Evolutionary conservation across 2,329 filamentous ascomycete species (phyloP).

Genomic region (Aspergillus ustus): DNA sequence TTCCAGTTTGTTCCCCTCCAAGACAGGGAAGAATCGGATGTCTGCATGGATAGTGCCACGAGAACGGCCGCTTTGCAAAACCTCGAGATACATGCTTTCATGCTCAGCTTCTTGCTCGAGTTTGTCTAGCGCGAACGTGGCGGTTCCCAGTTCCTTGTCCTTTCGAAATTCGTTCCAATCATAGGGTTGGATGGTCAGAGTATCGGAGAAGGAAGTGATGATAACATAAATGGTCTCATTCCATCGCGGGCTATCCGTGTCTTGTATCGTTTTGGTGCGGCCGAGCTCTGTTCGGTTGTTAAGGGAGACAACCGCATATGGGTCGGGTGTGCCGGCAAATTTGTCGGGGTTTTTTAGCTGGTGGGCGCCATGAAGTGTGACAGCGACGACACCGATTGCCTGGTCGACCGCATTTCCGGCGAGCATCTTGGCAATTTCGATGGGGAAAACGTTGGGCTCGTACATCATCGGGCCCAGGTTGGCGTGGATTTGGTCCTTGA

Average conservation of each 20-base stretch:
- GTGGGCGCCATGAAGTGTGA: constrained; percentile 88
- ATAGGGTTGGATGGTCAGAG: constrained; percentile 80
- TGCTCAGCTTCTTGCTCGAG: constrained; percentile 76
- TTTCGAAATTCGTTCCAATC: constrained; percentile 97
- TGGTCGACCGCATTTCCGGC: constrained; percentile 92
- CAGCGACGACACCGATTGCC: constrained; percentile 88
- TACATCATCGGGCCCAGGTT: constrained; percentile 98
- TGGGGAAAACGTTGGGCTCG: constrained; percentile 93
- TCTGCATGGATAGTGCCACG: constrained; percentile 81
- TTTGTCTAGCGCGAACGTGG: constrained; percentile 82
- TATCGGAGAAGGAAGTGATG: constrained; percentile 86
- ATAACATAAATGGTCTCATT: constrained; percentile 97
- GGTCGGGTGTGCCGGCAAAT: constrained; percentile 88
- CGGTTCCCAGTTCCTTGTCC: constrained; percentile 89
- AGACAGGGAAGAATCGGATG: constrained; percentile 91
- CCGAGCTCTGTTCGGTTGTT: constrained; percentile 82
- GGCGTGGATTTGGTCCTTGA: constrained; percentile 93
- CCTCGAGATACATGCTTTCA: constrained; percentile 83
- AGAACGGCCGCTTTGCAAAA: constrained; percentile 80
- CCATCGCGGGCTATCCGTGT: constrained; percentile 88
- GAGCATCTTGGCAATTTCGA: constrained; percentile 98
- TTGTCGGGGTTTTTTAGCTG: constrained; percentile 95
- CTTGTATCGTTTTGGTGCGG: constrained; percentile 83
- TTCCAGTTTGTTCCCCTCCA: constrained; percentile 67
- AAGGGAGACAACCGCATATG: constrained; percentile 82